Evolutionary conservation across 495 filamentous ascomycete genomes (phyloP).

Genomic region (Schizothecium vesticola): DNA sequence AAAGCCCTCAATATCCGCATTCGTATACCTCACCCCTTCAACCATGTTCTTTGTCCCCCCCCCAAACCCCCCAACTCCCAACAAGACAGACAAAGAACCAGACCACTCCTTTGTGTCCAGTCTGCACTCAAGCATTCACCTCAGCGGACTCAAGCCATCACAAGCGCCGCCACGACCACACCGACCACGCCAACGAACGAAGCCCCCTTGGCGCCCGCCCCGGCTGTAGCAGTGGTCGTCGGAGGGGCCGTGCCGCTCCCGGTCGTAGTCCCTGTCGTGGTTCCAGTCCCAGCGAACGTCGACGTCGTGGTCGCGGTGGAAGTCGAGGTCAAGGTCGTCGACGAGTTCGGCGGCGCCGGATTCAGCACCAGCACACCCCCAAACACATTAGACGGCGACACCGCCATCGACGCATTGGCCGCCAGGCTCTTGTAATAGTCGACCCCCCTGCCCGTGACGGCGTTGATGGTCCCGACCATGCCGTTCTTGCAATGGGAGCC

Average conservation of each 20-base stretch:
- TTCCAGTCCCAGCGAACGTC: background rate
- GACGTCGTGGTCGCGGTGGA: background rate
- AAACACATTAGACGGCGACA: constrained; percentile 12
- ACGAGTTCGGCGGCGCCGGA: background rate
- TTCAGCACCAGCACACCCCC: constrained; percentile 17
- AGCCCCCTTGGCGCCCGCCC: background rate
- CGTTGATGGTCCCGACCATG: constrained; percentile 37
- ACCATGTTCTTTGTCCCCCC: background rate
- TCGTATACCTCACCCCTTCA: background rate
- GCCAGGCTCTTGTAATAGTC: constrained; percentile 18
- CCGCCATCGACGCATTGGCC: constrained; percentile 14
- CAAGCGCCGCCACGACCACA: constrained; percentile 2
- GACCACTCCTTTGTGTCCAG: background rate
- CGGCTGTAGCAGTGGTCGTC: background rate
- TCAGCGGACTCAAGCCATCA: background rate
- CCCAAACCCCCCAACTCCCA: background rate
- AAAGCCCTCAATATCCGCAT: background rate
- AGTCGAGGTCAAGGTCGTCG: background rate
- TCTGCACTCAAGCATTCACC: background rate
- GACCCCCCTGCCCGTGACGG: constrained; percentile 11
- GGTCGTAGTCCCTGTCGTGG: background rate
- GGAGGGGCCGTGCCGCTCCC: background rate
- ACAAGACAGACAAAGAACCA: background rate
- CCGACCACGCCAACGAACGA: background rate
- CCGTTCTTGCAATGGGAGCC: constrained; percentile 31